Base-by-base conservation (phyloP, 2,329 filamentous ascomycete species). In the Epichloe sp. region DNA sequence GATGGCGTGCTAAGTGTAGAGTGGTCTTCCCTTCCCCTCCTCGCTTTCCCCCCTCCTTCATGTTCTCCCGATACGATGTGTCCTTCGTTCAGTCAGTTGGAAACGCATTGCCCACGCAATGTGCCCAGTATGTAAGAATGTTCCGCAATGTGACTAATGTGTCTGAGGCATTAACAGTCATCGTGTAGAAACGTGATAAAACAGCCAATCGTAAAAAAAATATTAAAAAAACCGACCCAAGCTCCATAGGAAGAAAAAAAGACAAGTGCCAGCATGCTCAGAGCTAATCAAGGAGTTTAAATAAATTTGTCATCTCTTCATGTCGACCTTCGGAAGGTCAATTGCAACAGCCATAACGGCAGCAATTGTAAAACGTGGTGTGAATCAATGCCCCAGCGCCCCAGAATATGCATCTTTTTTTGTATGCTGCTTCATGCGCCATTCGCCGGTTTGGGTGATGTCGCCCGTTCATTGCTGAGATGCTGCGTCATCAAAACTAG, bases 371-470 rank as follows among this genome's bases (percentile, higher is more conserved):
- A 65, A 66, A 14, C 62, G 59, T 64, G 60, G 63, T 62, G 57
- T 62, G 57, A 55, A 62, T 35, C 40, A 51, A 59, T 60, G 37
- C 63, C 62, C 62, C 58, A 65, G 63, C 65, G 63, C 65, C 65
- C 63, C 63, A 60, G 56, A 58, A 61, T 63, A 65, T 66, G 60
- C 63, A 62, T 64, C 57, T 62, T 64, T 60, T 60, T 59, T 64
- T 41, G 17, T 42, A 45, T 41, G 40, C 21, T 60, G 46, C 19
- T 60, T 59, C 52, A 59, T 67, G 63, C 66, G 64, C 66, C 66
- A 63, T 68, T 66, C 66, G 66, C 66, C 66, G 60, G 58, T 65
- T 59, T 60, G 62, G 58, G 60, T 62, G 57, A 57, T 61, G 58
- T 60, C 56, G 56, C 62, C 61, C 54, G 57, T 63, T 65, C 59